These are phyloP conservation scores for Fistulinella cinereoalba DNA, from an alignment of 1,284 basidiomycete species.

Conservation along the genomic window DNA sequence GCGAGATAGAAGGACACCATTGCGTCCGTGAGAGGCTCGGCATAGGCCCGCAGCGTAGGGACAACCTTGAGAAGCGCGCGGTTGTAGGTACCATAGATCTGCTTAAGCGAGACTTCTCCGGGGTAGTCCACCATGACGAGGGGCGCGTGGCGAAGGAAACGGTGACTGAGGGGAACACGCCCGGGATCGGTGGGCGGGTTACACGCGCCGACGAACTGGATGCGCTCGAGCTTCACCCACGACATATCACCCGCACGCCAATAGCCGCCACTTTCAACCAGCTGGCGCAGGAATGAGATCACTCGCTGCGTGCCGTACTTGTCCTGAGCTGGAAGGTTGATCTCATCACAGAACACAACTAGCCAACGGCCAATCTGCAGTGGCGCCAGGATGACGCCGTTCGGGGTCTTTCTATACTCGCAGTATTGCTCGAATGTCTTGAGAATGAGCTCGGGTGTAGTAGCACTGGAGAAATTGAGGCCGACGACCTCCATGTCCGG, in stretches of 20 bases:
- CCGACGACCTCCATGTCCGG: constrained; percentile 99
- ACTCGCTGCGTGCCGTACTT: constrained; percentile 99
- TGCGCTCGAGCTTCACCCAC: constrained; percentile 97
- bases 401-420: constrained; percentile 98
- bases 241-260: constrained; percentile 95
- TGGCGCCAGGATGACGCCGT: constrained; percentile 92
- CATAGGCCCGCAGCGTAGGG: constrained; percentile 89
- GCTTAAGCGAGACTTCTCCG: constrained; percentile 94
- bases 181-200: constrained; percentile 99
- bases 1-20: constrained; percentile 97
- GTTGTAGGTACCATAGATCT: constrained; percentile 99
- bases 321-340: constrained; percentile 96
- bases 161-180: constrained; percentile 94
- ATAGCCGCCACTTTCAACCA: constrained; percentile 94
- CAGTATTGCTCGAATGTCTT: constrained; percentile 99
- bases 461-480: constrained; percentile 98
- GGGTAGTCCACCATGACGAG: constrained; percentile 99
- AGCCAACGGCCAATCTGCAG: constrained; percentile 97
- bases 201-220: constrained; percentile 99
- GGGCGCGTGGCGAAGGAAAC: constrained; percentile 97
- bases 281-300: constrained; percentile 96
- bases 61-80: constrained; percentile 95
- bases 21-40: constrained; percentile 93
- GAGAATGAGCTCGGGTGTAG: constrained; percentile 95
- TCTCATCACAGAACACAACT: constrained; percentile 99